Percentiles rank a stretch among this genome's conserved stretches.
phyloP scores from a whole-genome alignment of 148 eudicot genomes.

The Vaccinium darrowii region DNA sequence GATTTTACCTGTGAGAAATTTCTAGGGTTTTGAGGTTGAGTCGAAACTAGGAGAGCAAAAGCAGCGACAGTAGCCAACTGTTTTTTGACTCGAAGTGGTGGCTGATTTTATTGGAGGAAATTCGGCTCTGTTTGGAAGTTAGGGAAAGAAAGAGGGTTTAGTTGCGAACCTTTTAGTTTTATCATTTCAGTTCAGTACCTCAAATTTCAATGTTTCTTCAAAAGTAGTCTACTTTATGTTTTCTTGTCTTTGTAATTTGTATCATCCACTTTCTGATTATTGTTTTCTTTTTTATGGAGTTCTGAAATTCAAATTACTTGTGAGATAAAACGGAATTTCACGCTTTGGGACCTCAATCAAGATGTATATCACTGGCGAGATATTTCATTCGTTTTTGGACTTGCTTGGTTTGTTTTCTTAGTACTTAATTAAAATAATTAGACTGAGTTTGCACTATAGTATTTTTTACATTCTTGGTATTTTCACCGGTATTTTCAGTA shows the following conservation, averaged over 20 bases:
- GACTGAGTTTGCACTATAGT: no score
- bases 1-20: neutral
- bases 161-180: neutral
- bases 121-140: neutral
- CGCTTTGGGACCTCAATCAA: no score
- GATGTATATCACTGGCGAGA: no score
- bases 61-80: neutral
- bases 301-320: no score
- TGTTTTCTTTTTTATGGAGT: neutral
- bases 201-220: neutral
- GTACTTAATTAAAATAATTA: no score
- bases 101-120: neutral
- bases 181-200: neutral
- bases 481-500: no score
- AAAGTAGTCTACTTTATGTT: neutral
- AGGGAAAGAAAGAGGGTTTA: no score
- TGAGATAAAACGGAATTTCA: no score
- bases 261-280: neutral
- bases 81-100: neutral
- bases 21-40: conserved; percentile 4
- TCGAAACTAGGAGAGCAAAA: neutral
- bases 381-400: no score
- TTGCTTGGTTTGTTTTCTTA: no score
- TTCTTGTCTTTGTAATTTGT: no score
- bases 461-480: no score